These are phyloP conservation scores for Paramecium sexaurelia DNA, from an alignment of 73 alveolate species.

Conservation along the genomic window DNA sequence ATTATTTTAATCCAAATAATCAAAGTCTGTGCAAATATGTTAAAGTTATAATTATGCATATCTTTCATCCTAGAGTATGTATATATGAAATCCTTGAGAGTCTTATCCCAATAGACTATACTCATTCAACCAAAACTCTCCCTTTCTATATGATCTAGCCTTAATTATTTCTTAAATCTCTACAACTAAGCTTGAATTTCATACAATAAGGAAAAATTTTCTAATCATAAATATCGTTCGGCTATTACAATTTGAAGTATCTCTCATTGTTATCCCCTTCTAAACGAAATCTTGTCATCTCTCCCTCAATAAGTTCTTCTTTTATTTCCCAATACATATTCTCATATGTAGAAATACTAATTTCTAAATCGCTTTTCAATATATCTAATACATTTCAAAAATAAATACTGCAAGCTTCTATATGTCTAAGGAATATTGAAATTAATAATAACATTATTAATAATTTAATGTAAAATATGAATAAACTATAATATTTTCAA, in stretches of 20 bases:
- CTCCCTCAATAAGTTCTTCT: not conserved
- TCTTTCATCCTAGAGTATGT: not conserved
- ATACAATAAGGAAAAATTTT: not conserved
- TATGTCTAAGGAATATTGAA: not conserved
- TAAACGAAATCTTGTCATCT: not conserved
- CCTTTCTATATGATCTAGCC: not conserved
- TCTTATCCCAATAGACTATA: not conserved
- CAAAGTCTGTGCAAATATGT: not conserved
- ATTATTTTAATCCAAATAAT: not conserved
- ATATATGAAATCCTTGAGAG: not conserved
- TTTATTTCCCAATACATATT: slow-evolving; percentile 5
- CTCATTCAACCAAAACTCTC: slow-evolving; percentile 4
- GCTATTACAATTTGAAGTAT: not conserved
- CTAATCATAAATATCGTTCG: not conserved
- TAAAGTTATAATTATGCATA: not conserved
- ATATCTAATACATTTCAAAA: not conserved
- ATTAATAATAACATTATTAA: not conserved
- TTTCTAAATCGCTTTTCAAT: not conserved
- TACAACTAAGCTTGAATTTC: not conserved
- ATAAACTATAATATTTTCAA: too few relatives aligned
- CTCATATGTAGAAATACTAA: not conserved
- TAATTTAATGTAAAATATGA: not conserved
- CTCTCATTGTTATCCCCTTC: not conserved
- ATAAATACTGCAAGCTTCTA: not conserved
- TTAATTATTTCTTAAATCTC: not conserved